A percentile compares a stretch with the other conserved stretches of the same genome.
phyloP scores from a whole-genome alignment of 352 stramenopile genomes.

The Peronospora belbahrii region DNA sequence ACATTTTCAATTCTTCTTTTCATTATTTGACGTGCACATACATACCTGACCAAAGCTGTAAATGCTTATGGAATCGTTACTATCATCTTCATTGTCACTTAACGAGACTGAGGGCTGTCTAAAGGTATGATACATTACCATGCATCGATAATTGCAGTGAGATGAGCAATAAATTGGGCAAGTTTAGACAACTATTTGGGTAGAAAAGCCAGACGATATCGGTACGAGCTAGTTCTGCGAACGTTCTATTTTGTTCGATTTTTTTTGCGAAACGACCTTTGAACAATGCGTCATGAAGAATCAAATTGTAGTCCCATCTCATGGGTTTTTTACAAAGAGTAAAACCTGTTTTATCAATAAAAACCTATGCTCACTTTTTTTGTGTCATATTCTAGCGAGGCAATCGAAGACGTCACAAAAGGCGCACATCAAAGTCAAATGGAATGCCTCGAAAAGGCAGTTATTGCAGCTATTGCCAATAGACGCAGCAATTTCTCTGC shows the following conservation, averaged over 20 bases:
- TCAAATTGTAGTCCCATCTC: not conserved
- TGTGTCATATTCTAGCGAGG: too few species aligned
- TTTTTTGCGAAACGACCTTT: conserved; percentile 22
- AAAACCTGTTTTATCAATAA: too few species aligned
- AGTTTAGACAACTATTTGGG: not conserved
- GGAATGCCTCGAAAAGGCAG: too few species aligned
- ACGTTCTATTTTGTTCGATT: conserved; percentile 15
- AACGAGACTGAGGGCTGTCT: conserved; percentile 2
- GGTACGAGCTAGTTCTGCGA: conserved; percentile 3
- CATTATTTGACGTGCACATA: too few species aligned
- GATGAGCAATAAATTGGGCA: not conserved
- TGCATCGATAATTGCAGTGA: not conserved
- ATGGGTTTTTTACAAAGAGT: too few species aligned
- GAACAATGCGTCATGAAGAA: not conserved
- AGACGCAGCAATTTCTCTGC: too few species aligned
- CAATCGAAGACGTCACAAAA: too few species aligned
- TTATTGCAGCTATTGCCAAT: too few species aligned
- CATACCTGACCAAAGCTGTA: conserved; percentile 48
- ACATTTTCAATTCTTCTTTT: too few species aligned
- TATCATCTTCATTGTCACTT: conserved; percentile 12
- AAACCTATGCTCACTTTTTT: too few species aligned
- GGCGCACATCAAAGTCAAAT: too few species aligned
- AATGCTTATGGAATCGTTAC: conserved; percentile 5
- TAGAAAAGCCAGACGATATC: not conserved
- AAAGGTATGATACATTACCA: conserved; percentile 23